Evolutionary conservation across 805 yeast species (phyloP).

Genomic region (Candida krabiensis): DNA sequence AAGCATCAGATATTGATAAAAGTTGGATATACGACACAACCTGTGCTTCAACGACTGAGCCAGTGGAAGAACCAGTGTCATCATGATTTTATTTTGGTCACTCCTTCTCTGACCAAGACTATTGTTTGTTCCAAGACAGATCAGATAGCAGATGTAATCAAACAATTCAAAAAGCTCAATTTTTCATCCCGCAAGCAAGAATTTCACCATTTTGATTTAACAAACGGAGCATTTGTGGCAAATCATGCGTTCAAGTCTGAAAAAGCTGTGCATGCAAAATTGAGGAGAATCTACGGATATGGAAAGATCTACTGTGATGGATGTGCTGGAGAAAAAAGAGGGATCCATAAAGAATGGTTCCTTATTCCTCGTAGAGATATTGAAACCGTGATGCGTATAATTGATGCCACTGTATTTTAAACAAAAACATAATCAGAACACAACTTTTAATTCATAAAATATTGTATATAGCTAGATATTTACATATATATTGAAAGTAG

Average conservation of each 20-base stretch:
- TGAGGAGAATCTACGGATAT: slow-evolving; percentile 43
- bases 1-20: slow-evolving; percentile 43
- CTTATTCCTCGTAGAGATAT: slow-evolving; percentile 46
- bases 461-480: neutral
- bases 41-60: slow-evolving; percentile 39
- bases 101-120: slow-evolving; percentile 31
- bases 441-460: too few relatives aligned
- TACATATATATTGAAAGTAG: too few relatives aligned
- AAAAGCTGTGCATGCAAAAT: slow-evolving; percentile 38
- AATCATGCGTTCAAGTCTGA: slow-evolving; percentile 39
- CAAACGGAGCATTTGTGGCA: slow-evolving; percentile 37
- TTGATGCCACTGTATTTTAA: slow-evolving; percentile 28
- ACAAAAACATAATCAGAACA: neutral
- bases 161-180: slow-evolving; percentile 10
- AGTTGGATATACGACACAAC: slow-evolving; percentile 53
- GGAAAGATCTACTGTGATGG: slow-evolving; percentile 51
- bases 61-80: slow-evolving; percentile 57
- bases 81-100: slow-evolving; percentile 42
- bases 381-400: slow-evolving; percentile 30
- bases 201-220: slow-evolving; percentile 23
- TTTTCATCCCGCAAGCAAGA: neutral
- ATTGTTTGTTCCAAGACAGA: slow-evolving; percentile 20
- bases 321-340: slow-evolving; percentile 30
- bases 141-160: slow-evolving; percentile 12
- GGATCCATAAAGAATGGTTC: slow-evolving; percentile 56